Percentiles rank a stretch among this genome's conserved stretches.
These are phyloP conservation scores for Nicotiana attenuata DNA, from an alignment of 257 asterid genomes.

Conservation along the genomic window DNA sequence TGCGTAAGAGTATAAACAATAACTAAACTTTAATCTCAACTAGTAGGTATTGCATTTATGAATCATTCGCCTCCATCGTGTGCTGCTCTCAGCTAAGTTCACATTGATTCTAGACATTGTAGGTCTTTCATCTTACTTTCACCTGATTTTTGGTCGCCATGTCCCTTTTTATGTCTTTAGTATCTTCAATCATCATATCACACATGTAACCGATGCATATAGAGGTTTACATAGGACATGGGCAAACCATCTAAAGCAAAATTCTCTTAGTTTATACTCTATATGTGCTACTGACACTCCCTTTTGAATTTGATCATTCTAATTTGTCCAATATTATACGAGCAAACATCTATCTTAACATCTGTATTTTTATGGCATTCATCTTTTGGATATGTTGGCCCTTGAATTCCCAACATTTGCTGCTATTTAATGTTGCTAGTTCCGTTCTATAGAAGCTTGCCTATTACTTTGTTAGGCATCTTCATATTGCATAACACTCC, in stretches of 20 bases:
- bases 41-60: neutral
- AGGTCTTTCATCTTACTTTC: neutral
- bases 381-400: neutral
- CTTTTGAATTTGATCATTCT: neutral
- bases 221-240: neutral
- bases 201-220: neutral
- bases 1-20: neutral
- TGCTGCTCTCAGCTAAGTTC: constrained; percentile 1
- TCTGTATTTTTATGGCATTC: constrained; percentile 1
- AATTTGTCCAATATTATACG: neutral
- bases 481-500: neutral
- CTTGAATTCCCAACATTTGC: neutral
- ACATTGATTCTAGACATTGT: neutral
- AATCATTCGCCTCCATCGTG: neutral
- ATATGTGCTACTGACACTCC: neutral
- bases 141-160: neutral
- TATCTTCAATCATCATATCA: neutral
- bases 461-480: neutral
- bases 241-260: neutral
- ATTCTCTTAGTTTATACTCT: constrained; percentile 1
- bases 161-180: neutral
- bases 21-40: constrained; percentile 2
- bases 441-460: neutral
- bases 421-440: neutral
- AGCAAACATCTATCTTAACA: neutral